Percentiles rank a stretch among this genome's conserved stretches.
phyloP scores from a whole-genome alignment of 2,329 filamentous ascomycete species.

The Talaromyces marneffei region DNA sequence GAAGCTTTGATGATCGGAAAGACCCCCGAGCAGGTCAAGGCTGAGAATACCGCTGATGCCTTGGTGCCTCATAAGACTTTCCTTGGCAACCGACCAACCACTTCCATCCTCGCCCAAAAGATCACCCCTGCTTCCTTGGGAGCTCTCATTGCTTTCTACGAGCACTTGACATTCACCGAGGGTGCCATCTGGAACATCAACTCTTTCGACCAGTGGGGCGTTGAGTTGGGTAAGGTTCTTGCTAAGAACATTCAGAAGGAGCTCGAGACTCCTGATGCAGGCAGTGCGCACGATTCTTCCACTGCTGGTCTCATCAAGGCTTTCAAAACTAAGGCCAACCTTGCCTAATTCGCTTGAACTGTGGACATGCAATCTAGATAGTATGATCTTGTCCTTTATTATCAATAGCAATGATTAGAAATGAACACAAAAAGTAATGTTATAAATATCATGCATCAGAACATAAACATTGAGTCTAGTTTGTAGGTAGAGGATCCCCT shows the following conservation, averaged over 20 bases:
- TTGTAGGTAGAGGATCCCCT: no score
- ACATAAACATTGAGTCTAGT: background rate
- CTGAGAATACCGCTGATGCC: conserved; percentile 43
- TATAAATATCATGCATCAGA: background rate
- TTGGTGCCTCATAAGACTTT: conserved; percentile 98
- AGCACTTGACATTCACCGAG: conserved; percentile 97
- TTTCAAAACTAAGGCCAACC: conserved; percentile 72
- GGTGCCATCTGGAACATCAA: conserved; percentile 99
- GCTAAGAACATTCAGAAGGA: conserved; percentile 87
- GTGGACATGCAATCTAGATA: background rate
- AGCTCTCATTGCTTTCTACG: conserved; percentile 96
- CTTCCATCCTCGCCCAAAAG: conserved; percentile 84
- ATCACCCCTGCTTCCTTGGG: conserved; percentile 93
- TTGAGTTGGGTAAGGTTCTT: conserved; percentile 92
- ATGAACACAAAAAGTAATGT: conserved; percentile 9
- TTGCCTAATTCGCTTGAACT: conserved; percentile 27
- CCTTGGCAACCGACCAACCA: conserved; percentile 94
- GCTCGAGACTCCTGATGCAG: conserved; percentile 68
- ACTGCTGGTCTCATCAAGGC: conserved; percentile 85
- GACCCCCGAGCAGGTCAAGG: conserved; percentile 44
- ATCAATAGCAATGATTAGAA: conserved; percentile 9
- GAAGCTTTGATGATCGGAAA: conserved; percentile 52
- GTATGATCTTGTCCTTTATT: background rate
- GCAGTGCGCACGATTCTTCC: conserved; percentile 72
- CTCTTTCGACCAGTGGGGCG: conserved; percentile 99